Base-by-base conservation (phyloP, 768 basidiomycete species). In the Polyporus arcularius region DNA sequence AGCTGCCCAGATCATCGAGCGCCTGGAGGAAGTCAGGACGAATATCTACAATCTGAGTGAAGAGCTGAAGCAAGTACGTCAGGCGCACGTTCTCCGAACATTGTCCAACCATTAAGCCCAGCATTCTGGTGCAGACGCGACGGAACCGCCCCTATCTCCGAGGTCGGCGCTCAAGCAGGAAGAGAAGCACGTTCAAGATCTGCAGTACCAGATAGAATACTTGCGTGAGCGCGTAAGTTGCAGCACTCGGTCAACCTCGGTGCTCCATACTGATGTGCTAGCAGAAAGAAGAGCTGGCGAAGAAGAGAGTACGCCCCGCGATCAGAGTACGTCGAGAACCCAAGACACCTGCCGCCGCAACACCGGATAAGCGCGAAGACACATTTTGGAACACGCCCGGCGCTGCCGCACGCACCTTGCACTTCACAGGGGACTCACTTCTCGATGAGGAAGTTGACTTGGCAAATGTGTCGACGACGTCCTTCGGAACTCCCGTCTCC, bases 371-470 rank as follows among this genome's bases (percentile, higher is more conserved):
- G 10, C 75, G 80, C 30, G 87, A 88, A 68, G 81, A 85, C 40
- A 78, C 77, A 43, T 86, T 88, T 67, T 89, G 87, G 86, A 81
- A 78, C 32, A 86, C 87, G 0, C 85, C 87, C 7, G 75, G 72
- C 39, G 80, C 80, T 2, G 73, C 81, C 1, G 81, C 79, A 14
- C 85, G 86, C 41, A 83, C 83, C 0, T 75, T 90, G 14, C 83
- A 81, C 53, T 89, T 91, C 63, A 80, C 81, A 1, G 84, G 86
- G 42, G 85, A 85, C 60, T 76, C 85, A 14, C 74, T 88, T 31
- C 71, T 85, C 69, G 82, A 89, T 63, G 89, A 90, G 64, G 75
- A 84, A 18, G 80, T 85, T 3, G 84, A 89, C 65, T 73, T 88
- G 32, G 80, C 61, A 61, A 50, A 77, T 76, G 57, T 77, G 15